These are phyloP conservation scores for Phylloporus scabripes DNA, from an alignment of 768 basidiomycete genomes.

Conservation along the genomic window DNA sequence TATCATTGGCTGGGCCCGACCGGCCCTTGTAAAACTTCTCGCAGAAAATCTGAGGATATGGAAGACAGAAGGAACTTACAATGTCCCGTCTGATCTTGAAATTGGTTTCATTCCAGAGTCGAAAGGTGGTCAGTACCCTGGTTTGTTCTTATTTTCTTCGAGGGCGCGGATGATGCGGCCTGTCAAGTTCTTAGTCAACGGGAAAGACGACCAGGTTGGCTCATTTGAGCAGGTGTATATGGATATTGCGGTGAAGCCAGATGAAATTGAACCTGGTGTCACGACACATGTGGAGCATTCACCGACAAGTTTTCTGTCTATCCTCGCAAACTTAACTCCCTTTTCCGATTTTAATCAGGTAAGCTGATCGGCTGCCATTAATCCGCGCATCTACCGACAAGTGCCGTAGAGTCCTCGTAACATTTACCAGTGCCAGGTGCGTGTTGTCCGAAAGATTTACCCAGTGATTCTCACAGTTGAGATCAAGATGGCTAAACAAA, in stretches of 20 bases:
- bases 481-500: constrained; percentile 98
- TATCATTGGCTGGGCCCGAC: constrained; percentile 89
- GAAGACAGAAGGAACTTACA: constrained; percentile 85
- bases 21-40: constrained; percentile 66
- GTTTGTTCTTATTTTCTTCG: constrained; percentile 86
- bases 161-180: constrained; percentile 96
- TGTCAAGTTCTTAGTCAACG: constrained; percentile 85
- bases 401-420: constrained; percentile 70
- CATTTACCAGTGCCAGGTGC: constrained; percentile 89
- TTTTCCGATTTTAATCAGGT: constrained; percentile 99
- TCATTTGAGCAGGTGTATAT: constrained; percentile 99
- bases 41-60: constrained; percentile 84
- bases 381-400: not conserved
- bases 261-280: constrained; percentile 71
- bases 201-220: constrained; percentile 83
- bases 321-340: constrained; percentile 95
- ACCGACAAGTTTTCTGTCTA: constrained; percentile 93
- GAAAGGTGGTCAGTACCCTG: constrained; percentile 94
- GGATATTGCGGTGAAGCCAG: constrained; percentile 90
- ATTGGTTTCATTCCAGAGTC: constrained; percentile 87
- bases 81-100: constrained; percentile 89
- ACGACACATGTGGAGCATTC: constrained; percentile 92
- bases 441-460: constrained; percentile 4
- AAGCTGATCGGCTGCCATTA: constrained; percentile 17
- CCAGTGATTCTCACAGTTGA: constrained; percentile 4